Conservation (phyloP, 192 early-diverging fungal genomes). For the Podila horticola region DNA sequence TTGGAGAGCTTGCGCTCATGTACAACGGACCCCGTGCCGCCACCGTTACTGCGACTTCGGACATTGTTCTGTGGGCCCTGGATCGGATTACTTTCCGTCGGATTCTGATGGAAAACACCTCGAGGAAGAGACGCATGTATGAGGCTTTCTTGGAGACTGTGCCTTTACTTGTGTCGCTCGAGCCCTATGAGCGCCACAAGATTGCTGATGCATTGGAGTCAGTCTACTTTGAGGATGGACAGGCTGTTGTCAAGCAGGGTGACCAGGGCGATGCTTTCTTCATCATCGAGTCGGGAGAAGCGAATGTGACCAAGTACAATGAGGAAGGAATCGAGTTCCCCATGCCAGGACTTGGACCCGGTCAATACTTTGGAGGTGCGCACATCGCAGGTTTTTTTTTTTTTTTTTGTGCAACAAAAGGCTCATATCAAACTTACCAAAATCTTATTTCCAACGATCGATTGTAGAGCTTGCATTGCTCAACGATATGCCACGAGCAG, state of each 20-base stretch:
- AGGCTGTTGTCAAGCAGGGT: constrained; percentile 89
- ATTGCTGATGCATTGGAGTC: constrained; percentile 98
- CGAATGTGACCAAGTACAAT: constrained; percentile 82
- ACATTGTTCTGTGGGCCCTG: constrained; percentile 94
- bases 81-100: constrained; percentile 97
- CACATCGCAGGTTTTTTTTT: background rate
- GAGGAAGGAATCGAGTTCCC: constrained; percentile 82
- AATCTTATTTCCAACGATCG: constrained; percentile 8
- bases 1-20: constrained; percentile 99
- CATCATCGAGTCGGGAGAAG: constrained; percentile 94
- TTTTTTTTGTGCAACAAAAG: background rate
- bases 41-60: constrained; percentile 88
- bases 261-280: constrained; percentile 96
- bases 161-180: constrained; percentile 87
- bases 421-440: background rate
- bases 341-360: constrained; percentile 77
- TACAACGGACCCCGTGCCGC: constrained; percentile 99
- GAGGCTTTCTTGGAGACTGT: constrained; percentile 96
- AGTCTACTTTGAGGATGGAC: constrained; percentile 84
- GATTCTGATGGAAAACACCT: constrained; percentile 98
- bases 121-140: constrained; percentile 95
- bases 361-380: constrained; percentile 96
- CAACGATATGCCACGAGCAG: constrained; percentile 92
- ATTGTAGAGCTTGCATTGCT: constrained; percentile 91
- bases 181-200: constrained; percentile 98